Conservation (phyloP, 177 flowering plant genomes). For the Vitis hybrid region DNA sequence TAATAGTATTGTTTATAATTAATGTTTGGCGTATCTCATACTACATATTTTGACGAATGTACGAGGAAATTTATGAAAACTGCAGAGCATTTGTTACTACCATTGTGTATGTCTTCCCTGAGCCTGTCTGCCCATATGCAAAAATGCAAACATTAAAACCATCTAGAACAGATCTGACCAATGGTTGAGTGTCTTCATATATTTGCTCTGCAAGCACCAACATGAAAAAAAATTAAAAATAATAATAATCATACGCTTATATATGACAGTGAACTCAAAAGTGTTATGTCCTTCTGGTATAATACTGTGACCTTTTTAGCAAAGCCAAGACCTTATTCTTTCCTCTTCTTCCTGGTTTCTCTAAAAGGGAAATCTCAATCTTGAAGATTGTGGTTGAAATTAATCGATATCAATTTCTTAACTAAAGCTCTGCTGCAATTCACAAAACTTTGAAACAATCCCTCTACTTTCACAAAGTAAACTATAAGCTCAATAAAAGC, state of each 20-base stretch:
- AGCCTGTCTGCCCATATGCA: constrained; percentile 98
- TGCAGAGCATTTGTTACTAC: constrained; percentile 36
- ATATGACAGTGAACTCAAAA: too few species aligned
- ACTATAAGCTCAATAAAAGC: neutral
- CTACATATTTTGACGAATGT: neutral
- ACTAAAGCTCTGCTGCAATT: neutral
- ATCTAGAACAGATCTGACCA: constrained; percentile 84
- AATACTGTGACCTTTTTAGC: too few species aligned
- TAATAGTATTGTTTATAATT: too few species aligned
- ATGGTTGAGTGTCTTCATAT: constrained; percentile 73
- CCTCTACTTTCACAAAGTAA: neutral
- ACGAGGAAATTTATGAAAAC: neutral
- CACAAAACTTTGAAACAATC: neutral
- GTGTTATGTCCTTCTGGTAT: too few species aligned
- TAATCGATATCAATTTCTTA: neutral
- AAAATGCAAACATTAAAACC: constrained; percentile 94
- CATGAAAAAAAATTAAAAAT: neutral
- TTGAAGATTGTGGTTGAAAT: too few species aligned
- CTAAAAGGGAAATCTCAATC: too few species aligned
- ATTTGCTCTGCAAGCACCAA: constrained; percentile 61
- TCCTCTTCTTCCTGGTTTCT: too few species aligned
- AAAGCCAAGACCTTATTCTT: too few species aligned
- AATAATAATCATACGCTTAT: too few species aligned
- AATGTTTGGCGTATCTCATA: neutral
- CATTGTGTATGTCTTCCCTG: constrained; percentile 97